Conservation (phyloP, 768 basidiomycete species). For the Panellus pusillus region DNA sequence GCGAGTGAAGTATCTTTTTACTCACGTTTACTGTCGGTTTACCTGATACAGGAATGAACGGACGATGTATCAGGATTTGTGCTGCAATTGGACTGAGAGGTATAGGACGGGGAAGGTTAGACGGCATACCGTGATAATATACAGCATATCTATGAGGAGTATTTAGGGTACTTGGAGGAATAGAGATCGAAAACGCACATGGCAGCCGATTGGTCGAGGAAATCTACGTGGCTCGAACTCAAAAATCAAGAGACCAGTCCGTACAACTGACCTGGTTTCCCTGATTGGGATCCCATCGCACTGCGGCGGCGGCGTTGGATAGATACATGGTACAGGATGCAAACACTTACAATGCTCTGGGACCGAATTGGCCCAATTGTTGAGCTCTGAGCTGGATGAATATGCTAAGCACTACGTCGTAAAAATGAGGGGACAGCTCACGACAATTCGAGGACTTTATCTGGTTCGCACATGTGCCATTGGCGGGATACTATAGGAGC, state of each 20-base stretch:
- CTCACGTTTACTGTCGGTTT: not conserved
- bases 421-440: not conserved
- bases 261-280: not conserved
- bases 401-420: too few species aligned
- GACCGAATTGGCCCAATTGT: slow-evolving; percentile 54
- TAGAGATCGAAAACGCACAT: not conserved
- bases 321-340: too few species aligned
- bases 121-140: slow-evolving; percentile 10
- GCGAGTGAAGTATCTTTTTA: too few species aligned
- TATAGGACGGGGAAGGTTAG: too few species aligned
- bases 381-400: slow-evolving; percentile 55
- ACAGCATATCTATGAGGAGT: not conserved
- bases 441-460: slow-evolving; percentile 5
- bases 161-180: not conserved
- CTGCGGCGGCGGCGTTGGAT: not conserved
- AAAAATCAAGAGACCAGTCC: too few species aligned
- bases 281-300: slow-evolving; percentile 12
- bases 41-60: not conserved
- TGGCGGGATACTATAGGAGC: not conserved
- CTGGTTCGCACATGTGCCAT: not conserved
- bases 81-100: too few species aligned
- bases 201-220: slow-evolving; percentile 8
- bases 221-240: not conserved
- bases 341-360: slow-evolving; percentile 38
- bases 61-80: slow-evolving; percentile 12